These are phyloP conservation scores for Grosmannia huntii DNA, from an alignment of 2,329 filamentous ascomycete species.

Conservation along the genomic window DNA sequence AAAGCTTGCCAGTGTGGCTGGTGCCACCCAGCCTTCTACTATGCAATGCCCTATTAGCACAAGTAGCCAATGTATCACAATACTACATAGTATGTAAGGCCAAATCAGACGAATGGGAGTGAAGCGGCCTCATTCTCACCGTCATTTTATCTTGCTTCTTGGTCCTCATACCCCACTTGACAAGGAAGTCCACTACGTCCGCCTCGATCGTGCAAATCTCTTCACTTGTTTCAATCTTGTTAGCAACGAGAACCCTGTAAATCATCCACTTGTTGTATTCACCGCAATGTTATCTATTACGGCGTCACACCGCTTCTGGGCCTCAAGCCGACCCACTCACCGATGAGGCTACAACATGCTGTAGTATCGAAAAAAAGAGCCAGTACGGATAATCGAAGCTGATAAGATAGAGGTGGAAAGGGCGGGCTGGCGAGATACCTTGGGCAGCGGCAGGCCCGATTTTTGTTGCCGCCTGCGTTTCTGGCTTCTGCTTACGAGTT, in stretches of 20 bases:
- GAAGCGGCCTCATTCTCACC: neutral
- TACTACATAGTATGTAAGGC: neutral
- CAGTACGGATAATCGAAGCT: neutral
- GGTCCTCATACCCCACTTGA: neutral
- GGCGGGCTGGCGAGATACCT: neutral
- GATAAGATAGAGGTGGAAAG: neutral
- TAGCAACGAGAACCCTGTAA: neutral
- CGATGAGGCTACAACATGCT: neutral
- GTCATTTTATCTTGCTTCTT: neutral
- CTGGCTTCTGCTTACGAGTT: neutral
- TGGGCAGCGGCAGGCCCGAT: neutral
- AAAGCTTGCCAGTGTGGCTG: neutral
- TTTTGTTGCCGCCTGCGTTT: no score
- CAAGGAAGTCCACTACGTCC: neutral
- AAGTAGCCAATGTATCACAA: no score
- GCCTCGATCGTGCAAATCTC: neutral
- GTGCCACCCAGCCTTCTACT: neutral
- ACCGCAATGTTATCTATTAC: neutral
- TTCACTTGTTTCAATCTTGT: neutral
- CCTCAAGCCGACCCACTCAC: neutral
- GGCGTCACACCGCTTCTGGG: constrained; percentile 1
- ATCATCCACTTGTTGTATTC: neutral
- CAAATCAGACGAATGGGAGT: neutral
- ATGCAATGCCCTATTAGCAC: no score
- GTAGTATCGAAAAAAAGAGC: neutral